These are phyloP conservation scores for Scutellaria galericulata DNA, from an alignment of 257 asterid genomes.

Conservation along the genomic window DNA sequence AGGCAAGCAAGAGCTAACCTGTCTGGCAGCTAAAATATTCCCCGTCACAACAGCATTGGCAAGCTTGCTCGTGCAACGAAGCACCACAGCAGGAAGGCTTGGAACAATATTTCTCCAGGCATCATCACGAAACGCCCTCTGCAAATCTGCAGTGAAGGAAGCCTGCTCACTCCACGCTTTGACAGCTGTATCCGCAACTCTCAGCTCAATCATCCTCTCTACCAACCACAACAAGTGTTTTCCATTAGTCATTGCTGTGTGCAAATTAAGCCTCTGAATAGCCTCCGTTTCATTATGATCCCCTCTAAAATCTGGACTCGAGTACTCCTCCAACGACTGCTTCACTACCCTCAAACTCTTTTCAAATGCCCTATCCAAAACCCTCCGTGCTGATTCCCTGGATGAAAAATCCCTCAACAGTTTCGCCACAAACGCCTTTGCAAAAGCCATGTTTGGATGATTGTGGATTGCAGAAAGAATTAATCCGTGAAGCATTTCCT, in stretches of 20 bases:
- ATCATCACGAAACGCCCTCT: slow-evolving; percentile 70
- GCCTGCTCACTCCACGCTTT: slow-evolving; percentile 79
- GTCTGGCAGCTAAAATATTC: slow-evolving; percentile 64
- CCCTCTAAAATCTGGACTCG: slow-evolving; percentile 81
- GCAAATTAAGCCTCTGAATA: slow-evolving; percentile 80
- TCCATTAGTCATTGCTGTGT: slow-evolving; percentile 76
- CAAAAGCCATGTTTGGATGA: slow-evolving; percentile 67
- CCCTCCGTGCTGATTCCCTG: slow-evolving; percentile 61
- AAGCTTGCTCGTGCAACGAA: slow-evolving; percentile 78
- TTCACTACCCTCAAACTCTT: slow-evolving; percentile 68
- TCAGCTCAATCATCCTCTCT: slow-evolving; percentile 92
- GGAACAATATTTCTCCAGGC: slow-evolving; percentile 82
- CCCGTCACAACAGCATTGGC: slow-evolving; percentile 79
- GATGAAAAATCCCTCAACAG: slow-evolving; percentile 77
- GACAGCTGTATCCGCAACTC: slow-evolving; percentile 83
- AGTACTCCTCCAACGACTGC: slow-evolving; percentile 79
- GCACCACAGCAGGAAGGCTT: slow-evolving; percentile 71
- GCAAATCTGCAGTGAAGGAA: slow-evolving; percentile 71
- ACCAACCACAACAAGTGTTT: slow-evolving; percentile 84
- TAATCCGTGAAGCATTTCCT: slow-evolving; percentile 79
- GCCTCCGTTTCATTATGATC: slow-evolving; percentile 87
- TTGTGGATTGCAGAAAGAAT: slow-evolving; percentile 66
- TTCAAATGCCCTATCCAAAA: slow-evolving; percentile 70
- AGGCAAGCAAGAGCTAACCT: slow-evolving; percentile 48
- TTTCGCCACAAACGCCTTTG: slow-evolving; percentile 84